These are phyloP conservation scores for Plasmodium yoelii DNA, from an alignment of 169 alveolate species.

Conservation along the genomic window DNA sequence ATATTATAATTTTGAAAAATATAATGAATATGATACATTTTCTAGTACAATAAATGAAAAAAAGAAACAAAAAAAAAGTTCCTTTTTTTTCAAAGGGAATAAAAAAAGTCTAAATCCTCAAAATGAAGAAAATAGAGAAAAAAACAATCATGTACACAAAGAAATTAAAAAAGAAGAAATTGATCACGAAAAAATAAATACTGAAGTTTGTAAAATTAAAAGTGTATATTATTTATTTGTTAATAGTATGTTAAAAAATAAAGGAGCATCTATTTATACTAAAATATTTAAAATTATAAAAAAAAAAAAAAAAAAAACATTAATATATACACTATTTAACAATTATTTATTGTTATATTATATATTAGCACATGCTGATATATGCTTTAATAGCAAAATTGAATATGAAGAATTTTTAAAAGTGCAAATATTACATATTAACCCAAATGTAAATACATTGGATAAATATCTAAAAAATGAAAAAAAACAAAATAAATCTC, in stretches of 20 bases:
- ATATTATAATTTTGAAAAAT: constrained; percentile 41
- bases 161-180: constrained; percentile 21
- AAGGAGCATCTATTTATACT: constrained; percentile 51
- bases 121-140: constrained; percentile 14
- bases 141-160: constrained; percentile 23
- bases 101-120: constrained; percentile 12
- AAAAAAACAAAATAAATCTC: constrained; percentile 27
- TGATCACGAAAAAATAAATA: constrained; percentile 16
- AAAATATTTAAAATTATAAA: constrained; percentile 53
- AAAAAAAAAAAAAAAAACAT: constrained; percentile 36
- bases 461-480: constrained; percentile 56
- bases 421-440: constrained; percentile 58
- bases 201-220: constrained; percentile 18
- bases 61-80: constrained; percentile 27
- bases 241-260: constrained; percentile 28
- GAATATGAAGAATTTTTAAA: constrained; percentile 69
- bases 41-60: neutral
- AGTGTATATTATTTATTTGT: constrained; percentile 32
- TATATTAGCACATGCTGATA: constrained; percentile 50
- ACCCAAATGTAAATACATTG: constrained; percentile 50
- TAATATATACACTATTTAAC: constrained; percentile 49
- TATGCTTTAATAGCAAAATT: constrained; percentile 44
- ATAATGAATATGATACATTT: constrained; percentile 35
- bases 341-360: constrained; percentile 33
- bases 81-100: constrained; percentile 23